Evolutionary conservation across 768 basidiomycete species (phyloP), one percentile per base, ranked within the genome.

Genomic region (Boletus bicolor): DNA sequence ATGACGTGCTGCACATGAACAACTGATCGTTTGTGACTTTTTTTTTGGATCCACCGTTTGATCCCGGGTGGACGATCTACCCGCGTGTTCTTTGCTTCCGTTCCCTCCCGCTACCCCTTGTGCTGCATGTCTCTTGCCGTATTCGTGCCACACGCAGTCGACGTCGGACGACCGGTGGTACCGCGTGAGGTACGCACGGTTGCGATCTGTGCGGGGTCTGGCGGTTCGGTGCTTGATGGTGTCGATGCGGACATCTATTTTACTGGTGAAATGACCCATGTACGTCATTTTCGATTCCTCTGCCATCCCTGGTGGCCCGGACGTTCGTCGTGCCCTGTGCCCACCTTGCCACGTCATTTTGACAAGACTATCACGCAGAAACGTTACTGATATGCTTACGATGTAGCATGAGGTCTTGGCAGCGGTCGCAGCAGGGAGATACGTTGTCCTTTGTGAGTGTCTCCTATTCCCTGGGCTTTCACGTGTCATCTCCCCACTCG

Each of bases 251-350:
- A 97, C 70, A 82, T 94, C 26, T 93, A 90, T 70, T 79, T 94
- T 64, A 98, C 96, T 3, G 96, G 96, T 9, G 93, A 98, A 75
- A 91, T 95, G 89, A 70, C 81, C 19, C 94, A 96, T 72, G 91
- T 93, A 71, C 49, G 83, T 71, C 60, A 47, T 59, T 56, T 56
- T 36, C 10, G 30, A 54, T 59, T 58, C 57, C 53, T 60, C 65
- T 60, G 5, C 15, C 9, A 1, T 19, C 24, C 39, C n/a, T 34
- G 36, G 37, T 35, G 38, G 9, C 26, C n/a, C 39, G 30, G 11
- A 30, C 19, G 26, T 48, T 14, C 50, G 24, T 61, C 44, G 28
- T 39, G n/a, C 42, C 32, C 44, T 51, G 28, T 48, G 42, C n/a
- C 41, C 14, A 12, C 43, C 8, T 28, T 50, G 46, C 54, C 50